phyloP scores from a whole-genome alignment of 148 eudicot genomes.

The Euryodendron excelsum region DNA sequence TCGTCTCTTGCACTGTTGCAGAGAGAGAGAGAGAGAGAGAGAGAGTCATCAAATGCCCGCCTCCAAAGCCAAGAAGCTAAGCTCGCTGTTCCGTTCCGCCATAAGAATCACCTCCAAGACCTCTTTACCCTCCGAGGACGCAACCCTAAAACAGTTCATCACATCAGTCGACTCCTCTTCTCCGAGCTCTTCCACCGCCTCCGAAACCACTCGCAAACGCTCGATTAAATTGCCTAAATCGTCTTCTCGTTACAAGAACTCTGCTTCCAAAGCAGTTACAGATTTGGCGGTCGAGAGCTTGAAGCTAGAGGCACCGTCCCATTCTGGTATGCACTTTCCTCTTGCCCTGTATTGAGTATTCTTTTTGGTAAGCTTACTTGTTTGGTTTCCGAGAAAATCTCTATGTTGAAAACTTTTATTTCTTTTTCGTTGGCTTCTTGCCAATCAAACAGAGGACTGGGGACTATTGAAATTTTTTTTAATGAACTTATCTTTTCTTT shows the following conservation, averaged over 20 bases:
- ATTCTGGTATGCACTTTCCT: background rate
- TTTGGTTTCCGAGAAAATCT: constrained; percentile 12
- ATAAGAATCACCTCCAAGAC: constrained; percentile 5
- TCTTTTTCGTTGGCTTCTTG: background rate
- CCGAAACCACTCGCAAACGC: background rate
- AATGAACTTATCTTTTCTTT: background rate
- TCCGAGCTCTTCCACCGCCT: background rate
- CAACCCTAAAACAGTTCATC: constrained; percentile 10
- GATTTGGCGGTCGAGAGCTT: background rate
- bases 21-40: background rate
- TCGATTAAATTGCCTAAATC: background rate
- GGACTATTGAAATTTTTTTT: background rate
- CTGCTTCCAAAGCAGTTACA: background rate
- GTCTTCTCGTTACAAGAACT: constrained; percentile 8
- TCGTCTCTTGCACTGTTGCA: no score
- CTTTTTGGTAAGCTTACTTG: background rate
- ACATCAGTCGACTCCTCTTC: constrained; percentile 4
- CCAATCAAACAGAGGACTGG: no score
- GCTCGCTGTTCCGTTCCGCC: constrained; percentile 35
- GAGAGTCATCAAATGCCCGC: constrained; percentile 30
- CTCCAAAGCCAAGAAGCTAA: constrained; percentile 23
- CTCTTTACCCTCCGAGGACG: background rate
- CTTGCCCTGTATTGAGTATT: background rate
- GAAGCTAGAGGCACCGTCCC: background rate
- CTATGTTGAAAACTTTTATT: background rate